Evolutionary conservation across 306 rosid species (phyloP), one percentile per base, ranked within the genome.

Genomic region (Urtica urens): DNA sequence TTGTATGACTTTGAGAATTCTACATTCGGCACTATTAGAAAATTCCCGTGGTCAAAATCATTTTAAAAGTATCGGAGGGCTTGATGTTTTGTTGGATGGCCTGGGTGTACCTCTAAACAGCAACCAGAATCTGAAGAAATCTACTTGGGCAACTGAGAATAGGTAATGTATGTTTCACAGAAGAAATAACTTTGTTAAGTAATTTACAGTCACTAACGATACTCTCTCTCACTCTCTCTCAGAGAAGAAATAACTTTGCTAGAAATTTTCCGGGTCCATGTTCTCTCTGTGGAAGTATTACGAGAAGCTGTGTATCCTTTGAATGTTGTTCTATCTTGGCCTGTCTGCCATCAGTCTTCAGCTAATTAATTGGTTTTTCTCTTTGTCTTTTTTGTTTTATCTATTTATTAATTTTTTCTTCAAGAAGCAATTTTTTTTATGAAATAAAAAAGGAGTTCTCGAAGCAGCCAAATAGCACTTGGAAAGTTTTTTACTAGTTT

Each of bases 291-390:
- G 62, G 93, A 78, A 60, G 99, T 90, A 46, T 78, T 90, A 60
- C 79, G 78, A 75, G 95, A 81, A 66, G 99, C 99, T 10, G 87
- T 85, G 99, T 90, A 90, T 90, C 99, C 99, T 85, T 72, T 58
- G 27, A n/a, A n/a, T 59, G 13, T 55, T 20, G 57, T 67, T 51
- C 42, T 61, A 27, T 29, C 46, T 55, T 63, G 47, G 41, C 56
- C 28, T 49, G 59, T 38, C 9, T 23, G 29, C 21, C 19, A 37
- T 49, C 31, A 46, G 39, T 27, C 20, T 57, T 60, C 41, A 15
- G 26, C 48, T 44, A 28, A 17, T 29, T 44, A 42, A 26, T 21
- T 2, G 6, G 23, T 58, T 7, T 23, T 35, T 18, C 26, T 21
- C 7, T 23, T n/a, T 41, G 51, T 34, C 41, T 38, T 50, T 38